Evolutionary conservation across 2,329 filamentous ascomycete genomes (phyloP), one percentile per base, ranked within the genome.

Genomic region (Aspergillus ochraceoroseus): DNA sequence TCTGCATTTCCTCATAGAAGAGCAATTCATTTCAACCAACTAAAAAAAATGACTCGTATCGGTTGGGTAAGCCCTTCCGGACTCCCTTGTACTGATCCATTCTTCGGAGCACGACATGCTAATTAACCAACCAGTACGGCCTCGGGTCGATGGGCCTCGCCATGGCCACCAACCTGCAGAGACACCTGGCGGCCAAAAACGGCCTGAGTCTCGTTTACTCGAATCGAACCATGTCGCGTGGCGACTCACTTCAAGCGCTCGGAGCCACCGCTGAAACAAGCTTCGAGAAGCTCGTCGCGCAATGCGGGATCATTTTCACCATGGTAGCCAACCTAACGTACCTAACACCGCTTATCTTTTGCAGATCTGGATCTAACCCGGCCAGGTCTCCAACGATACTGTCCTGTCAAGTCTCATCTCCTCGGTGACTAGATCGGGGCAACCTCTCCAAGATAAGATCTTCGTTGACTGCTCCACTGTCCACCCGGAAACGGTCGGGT

Each of bases 381-480:
- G 44, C 50, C 12, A 65, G 53, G 58, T 70, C 33, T 64, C 64
- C 36, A 65, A 70, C 41, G 67, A 70, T 52, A 38, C 59, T 2
- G 65, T 67, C 14, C 58, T 69, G 2, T 42, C 60, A 39, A 51
- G 49, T 3, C 48, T 66, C 0, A 47, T 61, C 34, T 53, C 54
- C 9, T 51, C 57, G 4, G 55, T 54, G 2, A 35, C 56, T 32
- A 51, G 40, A 25, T 57, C 48, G 3, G 54, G 52, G 3, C 51
- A 54, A 9, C 53, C 59, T 0, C 54, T 85, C 22, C 72, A 72
- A 19, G 83, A 81, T 49, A 95, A 94, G 70, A 71, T 94, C 23
- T 83, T 94, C 52, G 77, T 94, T 12, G 87, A 95, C 57, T 88
- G 83, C 71, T 90, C 85, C 3, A 94, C 88, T 5, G 79, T 95